Percentiles rank a stretch among this genome's conserved stretches.
phyloP scores from a whole-genome alignment of 352 stramenopile species.

The Plasmopara halstedii region DNA sequence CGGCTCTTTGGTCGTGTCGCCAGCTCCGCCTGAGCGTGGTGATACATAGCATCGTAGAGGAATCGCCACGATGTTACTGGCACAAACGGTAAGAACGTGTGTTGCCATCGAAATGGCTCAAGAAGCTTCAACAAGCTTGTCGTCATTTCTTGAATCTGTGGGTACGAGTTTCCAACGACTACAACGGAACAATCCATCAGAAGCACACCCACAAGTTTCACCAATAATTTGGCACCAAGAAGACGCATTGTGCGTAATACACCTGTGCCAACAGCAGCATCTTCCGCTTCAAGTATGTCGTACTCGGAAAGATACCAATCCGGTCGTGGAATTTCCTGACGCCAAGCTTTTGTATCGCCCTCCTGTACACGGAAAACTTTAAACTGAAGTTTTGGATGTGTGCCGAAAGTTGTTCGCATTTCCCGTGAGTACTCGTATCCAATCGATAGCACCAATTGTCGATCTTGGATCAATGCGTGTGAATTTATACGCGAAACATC shows the following conservation, averaged over 20 bases:
- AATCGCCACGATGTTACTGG: constrained; percentile 68
- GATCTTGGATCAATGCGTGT: constrained; percentile 66
- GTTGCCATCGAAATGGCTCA: constrained; percentile 74
- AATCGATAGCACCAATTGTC: constrained; percentile 56
- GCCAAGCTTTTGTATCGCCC: constrained; percentile 48
- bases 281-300: constrained; percentile 41
- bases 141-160: constrained; percentile 67
- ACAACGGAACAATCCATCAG: constrained; percentile 71
- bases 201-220: constrained; percentile 63
- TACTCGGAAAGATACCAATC: constrained; percentile 70
- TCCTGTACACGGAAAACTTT: constrained; percentile 55
- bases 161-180: constrained; percentile 63
- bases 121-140: constrained; percentile 64
- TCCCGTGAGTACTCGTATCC: constrained; percentile 36
- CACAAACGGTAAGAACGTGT: constrained; percentile 71
- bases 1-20: constrained; percentile 46
- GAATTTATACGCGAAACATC: constrained; percentile 73
- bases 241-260: constrained; percentile 52
- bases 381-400: constrained; percentile 38
- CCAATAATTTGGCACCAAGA: constrained; percentile 56
- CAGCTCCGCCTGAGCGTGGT: constrained; percentile 45
- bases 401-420: constrained; percentile 18
- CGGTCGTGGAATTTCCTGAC: constrained; percentile 55
- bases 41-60: constrained; percentile 49
- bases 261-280: constrained; percentile 26